phyloP scores from a whole-genome alignment of 345 rosid species.

The Corchorus olitorius region DNA sequence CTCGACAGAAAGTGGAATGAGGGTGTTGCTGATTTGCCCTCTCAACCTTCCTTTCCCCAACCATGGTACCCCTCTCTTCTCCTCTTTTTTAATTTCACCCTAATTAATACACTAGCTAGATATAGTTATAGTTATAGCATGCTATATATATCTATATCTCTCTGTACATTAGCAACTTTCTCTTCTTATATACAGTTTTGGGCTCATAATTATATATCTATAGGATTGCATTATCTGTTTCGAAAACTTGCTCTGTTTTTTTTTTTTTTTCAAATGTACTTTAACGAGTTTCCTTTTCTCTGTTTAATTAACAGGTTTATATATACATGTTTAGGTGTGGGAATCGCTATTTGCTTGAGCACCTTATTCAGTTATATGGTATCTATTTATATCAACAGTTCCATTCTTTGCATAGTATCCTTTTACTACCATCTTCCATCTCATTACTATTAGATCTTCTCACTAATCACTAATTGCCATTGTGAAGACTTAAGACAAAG shows the following conservation, averaged over 20 bases:
- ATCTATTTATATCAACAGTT: conserved; percentile 36
- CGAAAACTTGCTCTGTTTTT: not conserved
- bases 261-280: not conserved
- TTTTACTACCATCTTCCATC: conserved; percentile 23
- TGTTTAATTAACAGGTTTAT: conserved; percentile 53
- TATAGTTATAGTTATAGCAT: too few species aligned
- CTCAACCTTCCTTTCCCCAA: conserved; percentile 23
- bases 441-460: too few species aligned
- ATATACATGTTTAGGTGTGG: conserved; percentile 42
- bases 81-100: not conserved
- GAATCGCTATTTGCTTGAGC: conserved; percentile 54
- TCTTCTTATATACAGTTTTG: not conserved
- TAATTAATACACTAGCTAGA: not conserved
- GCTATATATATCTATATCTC: not conserved
- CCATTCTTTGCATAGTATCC: conserved; percentile 52
- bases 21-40: conserved; percentile 27
- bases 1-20: conserved; percentile 49
- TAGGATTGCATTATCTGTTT: not conserved
- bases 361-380: conserved; percentile 41
- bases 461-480: not conserved
- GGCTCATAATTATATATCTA: not conserved
- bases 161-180: not conserved
- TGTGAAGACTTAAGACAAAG: not conserved
- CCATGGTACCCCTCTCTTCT: conserved; percentile 43
- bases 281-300: not conserved